phyloP scores from a whole-genome alignment of 176 grass and related monocot genomes.

The Oryza brachyantha region DNA sequence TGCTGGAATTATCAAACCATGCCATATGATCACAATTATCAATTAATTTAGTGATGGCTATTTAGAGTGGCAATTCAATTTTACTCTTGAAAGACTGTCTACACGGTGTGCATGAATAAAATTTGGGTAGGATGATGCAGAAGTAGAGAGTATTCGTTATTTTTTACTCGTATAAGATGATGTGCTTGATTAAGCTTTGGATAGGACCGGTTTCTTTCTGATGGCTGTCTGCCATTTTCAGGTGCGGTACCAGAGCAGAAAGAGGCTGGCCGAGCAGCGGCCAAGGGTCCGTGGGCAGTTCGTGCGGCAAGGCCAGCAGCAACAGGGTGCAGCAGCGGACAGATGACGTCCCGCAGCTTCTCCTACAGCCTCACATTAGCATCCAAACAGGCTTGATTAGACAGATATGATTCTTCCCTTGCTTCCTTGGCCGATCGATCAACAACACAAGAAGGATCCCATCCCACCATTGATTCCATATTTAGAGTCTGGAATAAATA shows the following conservation, averaged over 20 bases:
- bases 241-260: slow-evolving; percentile 84
- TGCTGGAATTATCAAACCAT: neutral
- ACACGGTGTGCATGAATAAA: too few species aligned
- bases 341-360: slow-evolving; percentile 66
- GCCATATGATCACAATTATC: too few species aligned
- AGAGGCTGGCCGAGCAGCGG: slow-evolving; percentile 74
- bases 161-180: neutral
- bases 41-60: too few species aligned
- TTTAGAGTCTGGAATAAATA: neutral
- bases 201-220: slow-evolving; percentile 32
- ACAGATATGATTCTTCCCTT: slow-evolving; percentile 22
- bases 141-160: neutral
- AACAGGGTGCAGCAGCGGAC: slow-evolving; percentile 1
- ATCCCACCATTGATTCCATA: neutral
- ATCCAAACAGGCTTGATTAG: neutral
- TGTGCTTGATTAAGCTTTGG: slow-evolving; percentile 6
- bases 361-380: too few species aligned
- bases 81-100: too few species aligned
- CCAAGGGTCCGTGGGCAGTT: slow-evolving; percentile 76
- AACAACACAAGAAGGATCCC: neutral
- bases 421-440: slow-evolving; percentile 3
- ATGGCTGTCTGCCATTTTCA: slow-evolving; percentile 42
- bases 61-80: too few species aligned
- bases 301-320: slow-evolving; percentile 38
- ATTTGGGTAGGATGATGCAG: too few species aligned